Base-by-base conservation (phyloP, 768 basidiomycete species). In the Leccinum subgranulosum region DNA sequence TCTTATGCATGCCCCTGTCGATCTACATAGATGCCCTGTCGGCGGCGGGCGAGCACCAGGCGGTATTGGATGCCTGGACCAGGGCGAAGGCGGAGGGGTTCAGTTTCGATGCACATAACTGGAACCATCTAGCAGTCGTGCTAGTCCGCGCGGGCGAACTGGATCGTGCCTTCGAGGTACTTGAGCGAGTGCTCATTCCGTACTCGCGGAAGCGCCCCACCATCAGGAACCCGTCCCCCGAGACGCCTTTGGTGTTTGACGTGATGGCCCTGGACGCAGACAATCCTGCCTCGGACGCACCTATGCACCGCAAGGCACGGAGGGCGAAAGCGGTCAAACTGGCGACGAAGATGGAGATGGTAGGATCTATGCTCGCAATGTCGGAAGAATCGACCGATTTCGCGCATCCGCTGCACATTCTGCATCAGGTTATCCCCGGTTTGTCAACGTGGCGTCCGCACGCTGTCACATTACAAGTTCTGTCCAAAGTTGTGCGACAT, bases 51-150 rank as follows among this genome's bases (percentile, higher is more conserved):
- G 67, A 75, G 36, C 87, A 94, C 63, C 60, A 67, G 8, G 81
- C 85, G 57, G 79, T 95, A 47, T 80, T 85, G 15, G 66, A 68
- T 3, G 76, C 81, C 0, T 98, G 96, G 94, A 74, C 76, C n/a
- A 68, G 75, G 29, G 79, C 91, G 51, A 81, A 81, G 58, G 61
- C 71, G 11, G 71, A 77, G 10, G 90, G 91, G 2, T 88, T 95
- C 63, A 78, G 78, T 12, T 92, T 94, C 69, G 92, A 95, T 68
- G 81, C 89, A 12, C 85, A 89, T 64, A 98, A 97, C 70, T 98
- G 93, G 90, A 97, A 96, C 66, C 85, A 91, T 64, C 79, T 97
- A 27, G 81, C 79, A 25, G 77, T 88, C 10, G 88, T 86, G 14
- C 79, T 95, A 23, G 77, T 93, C 39, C 85, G 90, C 29, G 91